Evolutionary conservation across 768 basidiomycete species (phyloP).

Genomic region (Termitomyces sp.): DNA sequence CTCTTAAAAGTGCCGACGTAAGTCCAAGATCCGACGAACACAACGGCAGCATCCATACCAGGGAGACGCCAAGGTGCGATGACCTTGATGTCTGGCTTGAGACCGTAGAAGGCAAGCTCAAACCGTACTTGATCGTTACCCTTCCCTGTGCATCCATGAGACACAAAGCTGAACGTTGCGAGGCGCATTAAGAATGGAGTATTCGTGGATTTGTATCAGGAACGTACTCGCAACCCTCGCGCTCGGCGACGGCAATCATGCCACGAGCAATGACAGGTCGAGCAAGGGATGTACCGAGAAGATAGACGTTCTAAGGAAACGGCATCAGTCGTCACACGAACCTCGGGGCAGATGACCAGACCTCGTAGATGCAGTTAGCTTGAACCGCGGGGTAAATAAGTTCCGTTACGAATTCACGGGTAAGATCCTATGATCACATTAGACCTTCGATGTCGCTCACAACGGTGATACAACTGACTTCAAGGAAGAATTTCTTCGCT

Average conservation of each 20-base stretch:
- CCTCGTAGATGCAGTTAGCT: slow-evolving; percentile 99
- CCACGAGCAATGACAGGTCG: slow-evolving; percentile 98
- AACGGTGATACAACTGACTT: slow-evolving; percentile 38
- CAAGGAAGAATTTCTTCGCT: slow-evolving; percentile 94
- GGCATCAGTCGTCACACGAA: slow-evolving; percentile 2
- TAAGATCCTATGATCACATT: slow-evolving; percentile 64
- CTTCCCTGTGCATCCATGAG: slow-evolving; percentile 99
- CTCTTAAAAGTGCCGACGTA: slow-evolving; percentile 37
- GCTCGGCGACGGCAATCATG: slow-evolving; percentile 92
- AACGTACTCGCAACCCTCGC: slow-evolving; percentile 92
- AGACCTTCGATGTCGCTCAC: background rate
- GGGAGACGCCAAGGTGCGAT: slow-evolving; percentile 98
- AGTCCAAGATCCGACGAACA: background rate
- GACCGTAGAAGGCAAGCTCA: slow-evolving; percentile 97
- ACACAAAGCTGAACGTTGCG: slow-evolving; percentile 64
- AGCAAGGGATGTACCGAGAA: slow-evolving; percentile 95
- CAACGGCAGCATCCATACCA: slow-evolving; percentile 40
- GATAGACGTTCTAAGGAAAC: slow-evolving; percentile 76
- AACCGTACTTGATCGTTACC: slow-evolving; percentile 99
- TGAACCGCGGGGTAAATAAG: slow-evolving; percentile 98
- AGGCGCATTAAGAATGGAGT: background rate
- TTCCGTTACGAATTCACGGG: slow-evolving; percentile 91
- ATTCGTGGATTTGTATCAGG: background rate
- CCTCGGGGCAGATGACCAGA: slow-evolving; percentile 23
- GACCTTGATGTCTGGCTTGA: slow-evolving; percentile 98